Base-by-base conservation (phyloP, 2,329 filamentous ascomycete species). In the Mariannaea sp. region DNA sequence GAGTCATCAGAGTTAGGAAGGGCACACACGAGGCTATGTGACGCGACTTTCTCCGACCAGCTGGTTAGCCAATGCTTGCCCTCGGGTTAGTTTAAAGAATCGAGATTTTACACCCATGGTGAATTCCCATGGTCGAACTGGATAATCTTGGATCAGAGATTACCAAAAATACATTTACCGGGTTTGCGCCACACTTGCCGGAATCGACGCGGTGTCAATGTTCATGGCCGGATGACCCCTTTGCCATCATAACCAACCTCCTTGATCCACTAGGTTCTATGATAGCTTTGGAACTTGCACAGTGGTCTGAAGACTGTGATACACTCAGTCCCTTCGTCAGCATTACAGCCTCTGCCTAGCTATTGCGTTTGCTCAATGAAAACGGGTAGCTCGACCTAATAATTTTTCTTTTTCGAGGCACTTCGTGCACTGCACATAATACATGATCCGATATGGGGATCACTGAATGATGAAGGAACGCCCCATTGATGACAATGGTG, bases 121-220 rank as follows among this genome's bases (percentile, higher is more conserved):
- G 33, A 62, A 65, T 62, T 65, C 60, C 62, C 62, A 65, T 65
- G 35, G 40, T 53, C 14, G 27, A 49, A 22, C 57, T 59, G 53
- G 54, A 46, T 46, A 44, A 64, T 62, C 58, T 46, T 27, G 39
- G 33, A 17, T 19, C 13, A 12, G 14, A 3, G 33, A 17, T 16
- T 10, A n/a, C n/a, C n/a, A n/a, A n/a, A 4, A 33, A 53, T 29
- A n/a, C 16, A 32, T 40, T 13, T 36, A 10, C 35, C 44, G 38
- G 26, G 35, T 48, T 46, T 50, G 41, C 41, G 51, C 39, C 38
- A 42, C 39, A 36, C 29, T 46, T 46, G 46, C 44, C 44, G 43
- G 9, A 47, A 12, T 24, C 38, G 30, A 14, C 19, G 19, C 32
- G 12, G 13, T 32, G 19, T 35, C 32, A 41, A n/a, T n/a, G n/a